A percentile compares a stretch with the other conserved stretches of the same genome.
phyloP scores from a whole-genome alignment of 106 monocot species.

The Allium fistulosum region DNA sequence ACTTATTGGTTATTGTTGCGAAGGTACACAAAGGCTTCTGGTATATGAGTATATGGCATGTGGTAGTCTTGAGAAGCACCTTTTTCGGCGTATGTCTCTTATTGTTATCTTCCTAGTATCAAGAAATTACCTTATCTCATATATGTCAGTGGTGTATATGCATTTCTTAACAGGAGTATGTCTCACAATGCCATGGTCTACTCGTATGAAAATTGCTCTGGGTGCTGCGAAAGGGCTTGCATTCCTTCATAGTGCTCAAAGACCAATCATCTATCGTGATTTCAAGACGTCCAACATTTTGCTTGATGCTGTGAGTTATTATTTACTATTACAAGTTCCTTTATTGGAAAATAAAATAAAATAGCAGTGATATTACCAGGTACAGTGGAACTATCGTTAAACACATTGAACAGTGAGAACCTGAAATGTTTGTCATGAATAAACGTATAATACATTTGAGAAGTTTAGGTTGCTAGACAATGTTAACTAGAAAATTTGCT shows the following conservation, averaged over 20 bases:
- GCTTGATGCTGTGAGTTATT: slow-evolving; percentile 41
- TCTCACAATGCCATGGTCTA: slow-evolving; percentile 60
- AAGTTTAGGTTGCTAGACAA: too few species aligned
- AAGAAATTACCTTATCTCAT: too few species aligned
- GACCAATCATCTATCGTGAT: slow-evolving; percentile 64
- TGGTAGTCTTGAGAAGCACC: slow-evolving; percentile 71
- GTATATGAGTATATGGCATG: slow-evolving; percentile 75
- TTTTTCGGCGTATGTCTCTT: slow-evolving; percentile 50
- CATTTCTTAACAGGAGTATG: slow-evolving; percentile 35
- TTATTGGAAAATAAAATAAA: too few species aligned
- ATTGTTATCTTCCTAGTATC: too few species aligned
- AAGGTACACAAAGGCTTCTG: slow-evolving; percentile 49
- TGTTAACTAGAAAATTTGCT: too few species aligned
- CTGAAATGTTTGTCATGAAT: too few species aligned
- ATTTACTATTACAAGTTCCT: neutral
- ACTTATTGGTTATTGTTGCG: slow-evolving; percentile 74
- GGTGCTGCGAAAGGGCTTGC: slow-evolving; percentile 65
- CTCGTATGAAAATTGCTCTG: slow-evolving; percentile 61
- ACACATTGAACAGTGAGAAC: too few species aligned
- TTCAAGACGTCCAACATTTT: slow-evolving; percentile 75
- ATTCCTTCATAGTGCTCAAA: slow-evolving; percentile 55
- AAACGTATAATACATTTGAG: too few species aligned
- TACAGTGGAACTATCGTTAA: too few species aligned
- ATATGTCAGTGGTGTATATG: too few species aligned
- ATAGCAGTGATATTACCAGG: too few species aligned